Conservation (phyloP, 257 asterid species). For the Linaria vulgaris region DNA sequence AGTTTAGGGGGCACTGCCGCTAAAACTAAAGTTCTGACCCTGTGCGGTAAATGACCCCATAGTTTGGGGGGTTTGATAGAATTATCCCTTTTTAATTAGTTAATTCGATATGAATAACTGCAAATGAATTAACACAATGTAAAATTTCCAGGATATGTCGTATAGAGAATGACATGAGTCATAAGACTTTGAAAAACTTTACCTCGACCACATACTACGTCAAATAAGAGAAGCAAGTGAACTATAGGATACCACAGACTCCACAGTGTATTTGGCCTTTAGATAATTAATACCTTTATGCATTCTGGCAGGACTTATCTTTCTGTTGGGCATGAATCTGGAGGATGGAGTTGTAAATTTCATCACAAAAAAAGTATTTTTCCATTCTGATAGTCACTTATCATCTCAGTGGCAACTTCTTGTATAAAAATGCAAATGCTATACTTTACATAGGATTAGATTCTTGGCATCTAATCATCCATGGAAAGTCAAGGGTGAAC, state of each 20-base stretch:
- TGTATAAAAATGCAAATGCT: background rate
- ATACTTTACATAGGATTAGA: background rate
- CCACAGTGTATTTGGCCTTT: background rate
- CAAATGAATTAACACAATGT: background rate
- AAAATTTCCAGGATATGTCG: too few relatives aligned
- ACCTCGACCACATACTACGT: background rate
- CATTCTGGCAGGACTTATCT: slow-evolving; percentile 70
- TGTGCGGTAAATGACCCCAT: too few relatives aligned
- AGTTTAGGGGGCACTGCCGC: too few relatives aligned
- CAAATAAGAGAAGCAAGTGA: slow-evolving; percentile 1
- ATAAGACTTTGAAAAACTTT: background rate
- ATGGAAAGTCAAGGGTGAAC: background rate
- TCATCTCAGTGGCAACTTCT: slow-evolving; percentile 11
- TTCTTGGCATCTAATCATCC: background rate
- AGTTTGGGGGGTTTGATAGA: too few relatives aligned
- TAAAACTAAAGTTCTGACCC: too few relatives aligned
- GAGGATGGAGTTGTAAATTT: slow-evolving; percentile 23
- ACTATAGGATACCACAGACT: background rate
- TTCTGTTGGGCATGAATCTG: slow-evolving; percentile 69
- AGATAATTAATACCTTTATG: slow-evolving; percentile 61
- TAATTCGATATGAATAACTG: slow-evolving; percentile 5
- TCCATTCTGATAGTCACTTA: background rate
- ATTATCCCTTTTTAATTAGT: too few relatives aligned
- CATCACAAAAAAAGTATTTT: slow-evolving; percentile 14
- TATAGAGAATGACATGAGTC: too few relatives aligned